Percentiles rank a stretch among this genome's conserved stretches.
phyloP scores from a whole-genome alignment of 2,329 filamentous ascomycete genomes.

The Phialophora verrucosa region DNA sequence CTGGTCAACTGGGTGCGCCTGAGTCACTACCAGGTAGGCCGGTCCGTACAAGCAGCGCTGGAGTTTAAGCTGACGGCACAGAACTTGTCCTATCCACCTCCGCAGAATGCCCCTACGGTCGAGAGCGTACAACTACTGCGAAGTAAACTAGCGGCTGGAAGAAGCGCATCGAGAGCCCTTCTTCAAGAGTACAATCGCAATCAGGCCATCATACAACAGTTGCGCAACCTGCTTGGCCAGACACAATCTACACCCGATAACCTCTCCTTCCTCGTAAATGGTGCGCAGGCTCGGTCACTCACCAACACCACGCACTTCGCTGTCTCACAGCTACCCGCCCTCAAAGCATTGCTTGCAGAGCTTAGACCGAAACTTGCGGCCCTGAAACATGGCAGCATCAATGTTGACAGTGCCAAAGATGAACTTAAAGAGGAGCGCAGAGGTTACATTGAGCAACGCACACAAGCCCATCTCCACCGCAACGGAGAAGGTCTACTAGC shows the following conservation, averaged over 20 bases:
- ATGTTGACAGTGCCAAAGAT: constrained; percentile 48
- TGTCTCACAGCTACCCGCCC: constrained; percentile 78
- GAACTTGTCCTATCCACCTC: constrained; percentile 40
- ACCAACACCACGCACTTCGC: constrained; percentile 68
- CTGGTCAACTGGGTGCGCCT: constrained; percentile 78
- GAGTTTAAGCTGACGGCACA: constrained; percentile 23
- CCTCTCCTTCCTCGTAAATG: constrained; percentile 64
- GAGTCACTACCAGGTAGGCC: constrained; percentile 76
- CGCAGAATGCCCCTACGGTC: constrained; percentile 59
- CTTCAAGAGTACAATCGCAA: constrained; percentile 74
- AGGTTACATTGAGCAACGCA: constrained; percentile 82
- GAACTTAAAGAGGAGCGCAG: constrained; percentile 73
- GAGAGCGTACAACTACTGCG: constrained; percentile 75
- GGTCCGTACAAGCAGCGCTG: neutral
- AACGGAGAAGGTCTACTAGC: constrained; percentile 41
- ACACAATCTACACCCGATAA: constrained; percentile 42
- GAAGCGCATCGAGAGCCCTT: constrained; percentile 73
- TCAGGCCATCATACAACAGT: constrained; percentile 68
- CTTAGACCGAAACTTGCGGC: constrained; percentile 68
- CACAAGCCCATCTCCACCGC: constrained; percentile 74
- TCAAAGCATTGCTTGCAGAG: constrained; percentile 72
- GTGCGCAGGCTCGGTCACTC: constrained; percentile 52
- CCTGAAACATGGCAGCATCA: constrained; percentile 42
- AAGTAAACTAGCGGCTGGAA: constrained; percentile 76
- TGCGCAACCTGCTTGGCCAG: constrained; percentile 62